Base-by-base conservation (phyloP, 2,329 filamentous ascomycete species). In the Diaporthe caulivora region DNA sequence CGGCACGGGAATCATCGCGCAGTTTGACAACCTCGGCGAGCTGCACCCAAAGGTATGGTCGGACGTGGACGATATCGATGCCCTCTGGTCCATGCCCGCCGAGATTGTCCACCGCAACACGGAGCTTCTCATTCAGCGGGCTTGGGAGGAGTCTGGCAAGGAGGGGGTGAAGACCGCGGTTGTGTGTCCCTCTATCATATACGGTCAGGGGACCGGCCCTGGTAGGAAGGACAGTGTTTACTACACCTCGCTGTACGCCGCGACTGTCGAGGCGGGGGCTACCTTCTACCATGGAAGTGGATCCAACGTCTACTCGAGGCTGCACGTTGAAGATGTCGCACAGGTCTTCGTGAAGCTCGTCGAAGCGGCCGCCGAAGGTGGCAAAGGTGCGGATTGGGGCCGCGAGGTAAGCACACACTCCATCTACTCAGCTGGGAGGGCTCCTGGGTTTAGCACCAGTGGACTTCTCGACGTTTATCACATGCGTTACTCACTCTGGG, bases 11-110 rank as follows among this genome's bases (percentile, higher is more conserved):
- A 65, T 64, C 40, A 49, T 65, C 42, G 60, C 9, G 15, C 4
- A 49, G 21, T 65, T 6, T 0, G 60, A 65, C 26, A 49, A 49
- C 60, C 60, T 65, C 42, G 60, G 60, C 11, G 42, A 49, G 42
- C 60, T 65, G 29, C 60, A 65, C 60, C 58, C 58, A 5, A 64
- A 64, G 58, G 58, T 64, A 5, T 64, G 58, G 58, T 64, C 58
- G 5, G 58, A 64, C 26, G 18, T 49, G 26, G 42, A 18, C 18
- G 58, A 65, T 29, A 34, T 49, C 60, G 60, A 49, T 6, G 29
- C 18, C 17, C 18, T 64, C 24, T 64, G 58, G 58, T 64, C 58
- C 40, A 7, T 64, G 5, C 40, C 58, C 5, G 18, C 15, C 3
- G 18, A 8, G 2, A 26, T 13, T 40, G 3, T 49, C 17, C 58